Percentiles rank a stretch among this genome's conserved stretches.
Evolutionary conservation across 1,284 basidiomycete genomes (phyloP).

Genomic region (Volvariella volvacea): DNA sequence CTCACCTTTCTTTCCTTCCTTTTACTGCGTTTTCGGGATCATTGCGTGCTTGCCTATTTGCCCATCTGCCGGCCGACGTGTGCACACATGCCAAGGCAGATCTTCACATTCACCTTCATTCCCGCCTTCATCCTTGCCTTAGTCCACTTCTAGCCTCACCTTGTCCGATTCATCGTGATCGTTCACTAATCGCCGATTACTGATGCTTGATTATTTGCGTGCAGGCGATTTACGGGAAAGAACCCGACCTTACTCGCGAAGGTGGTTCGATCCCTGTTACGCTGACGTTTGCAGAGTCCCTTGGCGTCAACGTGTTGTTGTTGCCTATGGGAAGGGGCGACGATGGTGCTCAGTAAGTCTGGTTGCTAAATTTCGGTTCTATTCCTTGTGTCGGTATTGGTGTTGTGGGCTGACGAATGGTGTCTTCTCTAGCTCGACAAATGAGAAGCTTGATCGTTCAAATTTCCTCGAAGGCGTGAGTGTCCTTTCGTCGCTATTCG

Average conservation of each 20-base stretch:
- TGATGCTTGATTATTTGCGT: constrained; percentile 9
- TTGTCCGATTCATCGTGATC: too few species aligned
- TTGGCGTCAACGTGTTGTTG: constrained; percentile 78
- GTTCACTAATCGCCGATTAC: constrained; percentile 9
- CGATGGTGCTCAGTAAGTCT: constrained; percentile 89
- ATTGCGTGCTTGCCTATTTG: too few species aligned
- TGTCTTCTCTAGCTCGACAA: constrained; percentile 63
- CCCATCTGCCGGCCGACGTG: too few species aligned
- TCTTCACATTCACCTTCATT: too few species aligned
- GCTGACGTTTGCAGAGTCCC: constrained; percentile 87
- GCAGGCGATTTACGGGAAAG: constrained; percentile 73
- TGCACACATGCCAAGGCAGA: too few species aligned
- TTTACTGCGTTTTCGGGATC: too few species aligned
- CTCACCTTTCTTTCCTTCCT: constrained; percentile 3
- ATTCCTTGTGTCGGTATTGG: constrained; percentile 4
- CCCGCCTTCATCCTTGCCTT: too few species aligned
- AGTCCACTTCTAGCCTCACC: too few species aligned
- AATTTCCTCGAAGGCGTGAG: constrained; percentile 91
- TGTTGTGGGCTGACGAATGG: too few species aligned
- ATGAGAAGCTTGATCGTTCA: constrained; percentile 91
- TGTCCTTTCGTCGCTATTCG: constrained; percentile 6
- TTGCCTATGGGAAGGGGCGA: constrained; percentile 92
- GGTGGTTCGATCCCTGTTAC: constrained; percentile 97
- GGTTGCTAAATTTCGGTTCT: too few species aligned
- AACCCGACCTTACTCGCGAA: constrained; percentile 88